Conservation (phyloP, 2,329 filamentous ascomycete species). For the Ascochyta rabiei region DNA sequence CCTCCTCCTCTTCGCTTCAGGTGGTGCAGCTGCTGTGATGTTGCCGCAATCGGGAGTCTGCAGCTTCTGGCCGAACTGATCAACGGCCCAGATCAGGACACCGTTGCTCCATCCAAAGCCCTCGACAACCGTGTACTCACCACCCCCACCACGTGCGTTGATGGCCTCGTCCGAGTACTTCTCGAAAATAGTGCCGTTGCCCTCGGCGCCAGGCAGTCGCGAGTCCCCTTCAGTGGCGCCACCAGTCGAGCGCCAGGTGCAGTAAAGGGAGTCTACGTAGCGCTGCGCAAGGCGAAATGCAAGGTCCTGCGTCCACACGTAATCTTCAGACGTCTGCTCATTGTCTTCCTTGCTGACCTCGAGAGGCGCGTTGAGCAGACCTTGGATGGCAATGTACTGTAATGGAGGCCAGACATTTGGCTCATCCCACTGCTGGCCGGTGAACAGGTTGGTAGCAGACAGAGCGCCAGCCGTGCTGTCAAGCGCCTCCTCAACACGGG, state of each 20-base stretch:
- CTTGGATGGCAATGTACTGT: slow-evolving; percentile 68
- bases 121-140: slow-evolving; percentile 72
- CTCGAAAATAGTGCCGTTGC: slow-evolving; percentile 71
- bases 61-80: slow-evolving; percentile 64
- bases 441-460: slow-evolving; percentile 65
- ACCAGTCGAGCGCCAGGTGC: slow-evolving; percentile 72
- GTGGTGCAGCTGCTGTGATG: slow-evolving; percentile 36
- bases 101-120: slow-evolving; percentile 76
- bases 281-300: slow-evolving; percentile 67
- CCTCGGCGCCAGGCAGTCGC: slow-evolving; percentile 46
- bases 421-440: slow-evolving; percentile 72
- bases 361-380: slow-evolving; percentile 64
- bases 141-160: slow-evolving; percentile 67
- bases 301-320: slow-evolving; percentile 60
- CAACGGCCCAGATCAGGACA: slow-evolving; percentile 69
- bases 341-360: slow-evolving; percentile 62
- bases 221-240: slow-evolving; percentile 57
- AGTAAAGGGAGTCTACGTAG: slow-evolving; percentile 71
- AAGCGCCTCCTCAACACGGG: slow-evolving; percentile 61
- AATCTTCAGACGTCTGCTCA: slow-evolving; percentile 47
- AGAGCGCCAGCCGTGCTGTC: slow-evolving; percentile 62
- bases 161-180: slow-evolving; percentile 68
- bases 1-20: slow-evolving; percentile 31
- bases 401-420: slow-evolving; percentile 74
- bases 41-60: slow-evolving; percentile 57